Percentiles rank a stretch among this genome's conserved stretches.
phyloP scores from a whole-genome alignment of 2,329 filamentous ascomycete genomes.

The Clonostachys solani region DNA sequence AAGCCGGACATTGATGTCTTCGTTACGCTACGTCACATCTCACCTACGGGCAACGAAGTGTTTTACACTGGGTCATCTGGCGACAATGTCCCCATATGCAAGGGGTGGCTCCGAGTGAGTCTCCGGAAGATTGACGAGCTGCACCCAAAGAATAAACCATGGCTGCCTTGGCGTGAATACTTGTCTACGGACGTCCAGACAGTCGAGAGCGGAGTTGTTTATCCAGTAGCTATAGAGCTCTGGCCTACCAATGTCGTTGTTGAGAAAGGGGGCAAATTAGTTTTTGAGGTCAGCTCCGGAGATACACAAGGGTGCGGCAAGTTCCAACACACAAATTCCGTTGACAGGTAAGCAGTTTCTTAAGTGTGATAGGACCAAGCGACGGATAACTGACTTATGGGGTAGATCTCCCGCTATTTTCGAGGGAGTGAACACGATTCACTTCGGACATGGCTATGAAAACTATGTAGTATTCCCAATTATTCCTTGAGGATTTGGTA shows the following conservation, averaged over 20 bases:
- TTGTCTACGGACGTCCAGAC: conserved; percentile 48
- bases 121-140: conserved; percentile 47
- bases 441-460: conserved; percentile 39
- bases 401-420: conserved; percentile 17
- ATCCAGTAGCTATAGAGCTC: conserved; percentile 56
- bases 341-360: conserved; percentile 44
- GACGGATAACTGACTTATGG: not conserved
- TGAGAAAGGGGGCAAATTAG: conserved; percentile 39
- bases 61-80: conserved; percentile 63
- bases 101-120: conserved; percentile 59
- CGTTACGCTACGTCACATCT: conserved; percentile 56
- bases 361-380: too few relatives aligned
- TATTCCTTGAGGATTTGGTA: too few relatives aligned
- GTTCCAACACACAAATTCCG: conserved; percentile 46
- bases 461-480: conserved; percentile 51
- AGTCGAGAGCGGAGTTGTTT: conserved; percentile 50
- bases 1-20: conserved; percentile 63
- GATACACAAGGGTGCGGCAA: conserved; percentile 58
- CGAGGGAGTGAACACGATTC: conserved; percentile 44
- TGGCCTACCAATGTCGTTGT: conserved; percentile 62
- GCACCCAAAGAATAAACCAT: conserved; percentile 45
- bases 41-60: conserved; percentile 48
- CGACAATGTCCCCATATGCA: conserved; percentile 57
- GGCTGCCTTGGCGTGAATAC: conserved; percentile 48
- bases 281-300: conserved; percentile 50